Conservation (phyloP, 106 monocot genomes). For the Gastrodia elata region DNA sequence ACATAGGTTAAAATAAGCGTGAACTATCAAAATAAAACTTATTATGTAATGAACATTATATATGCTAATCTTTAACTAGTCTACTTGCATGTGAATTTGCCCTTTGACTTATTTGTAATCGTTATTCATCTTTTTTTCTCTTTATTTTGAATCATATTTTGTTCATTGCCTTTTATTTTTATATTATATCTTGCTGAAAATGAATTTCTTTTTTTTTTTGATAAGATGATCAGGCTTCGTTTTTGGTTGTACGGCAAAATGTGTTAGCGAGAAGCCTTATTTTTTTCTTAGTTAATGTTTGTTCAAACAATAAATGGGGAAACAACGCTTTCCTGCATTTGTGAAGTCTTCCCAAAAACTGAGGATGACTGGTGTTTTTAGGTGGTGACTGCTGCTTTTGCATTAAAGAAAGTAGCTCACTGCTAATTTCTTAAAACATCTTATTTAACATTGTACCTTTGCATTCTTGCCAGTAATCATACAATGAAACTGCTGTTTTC, state of each 20-base stretch:
- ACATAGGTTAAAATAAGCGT: background rate
- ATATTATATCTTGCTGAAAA: too few species aligned
- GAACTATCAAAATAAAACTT: background rate
- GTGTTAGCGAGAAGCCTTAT: background rate
- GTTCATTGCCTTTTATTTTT: background rate
- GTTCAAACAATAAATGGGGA: background rate
- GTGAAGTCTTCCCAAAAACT: background rate
- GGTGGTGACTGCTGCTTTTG: background rate
- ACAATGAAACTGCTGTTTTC: background rate
- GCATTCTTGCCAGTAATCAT: background rate
- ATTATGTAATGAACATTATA: background rate
- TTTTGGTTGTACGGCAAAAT: background rate
- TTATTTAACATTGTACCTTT: background rate
- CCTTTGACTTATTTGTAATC: background rate
- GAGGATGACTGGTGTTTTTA: background rate
- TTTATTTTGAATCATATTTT: background rate
- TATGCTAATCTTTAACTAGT: background rate
- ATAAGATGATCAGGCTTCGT: background rate
- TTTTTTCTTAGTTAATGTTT: background rate
- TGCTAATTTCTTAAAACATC: background rate
- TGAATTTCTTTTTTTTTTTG: background rate
- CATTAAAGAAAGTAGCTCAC: background rate
- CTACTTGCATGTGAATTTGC: background rate
- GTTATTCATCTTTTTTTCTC: background rate
- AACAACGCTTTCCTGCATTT: background rate